Evolutionary conservation across 2,329 filamentous ascomycete species (phyloP).

Genomic region (Fusarium illudens): DNA sequence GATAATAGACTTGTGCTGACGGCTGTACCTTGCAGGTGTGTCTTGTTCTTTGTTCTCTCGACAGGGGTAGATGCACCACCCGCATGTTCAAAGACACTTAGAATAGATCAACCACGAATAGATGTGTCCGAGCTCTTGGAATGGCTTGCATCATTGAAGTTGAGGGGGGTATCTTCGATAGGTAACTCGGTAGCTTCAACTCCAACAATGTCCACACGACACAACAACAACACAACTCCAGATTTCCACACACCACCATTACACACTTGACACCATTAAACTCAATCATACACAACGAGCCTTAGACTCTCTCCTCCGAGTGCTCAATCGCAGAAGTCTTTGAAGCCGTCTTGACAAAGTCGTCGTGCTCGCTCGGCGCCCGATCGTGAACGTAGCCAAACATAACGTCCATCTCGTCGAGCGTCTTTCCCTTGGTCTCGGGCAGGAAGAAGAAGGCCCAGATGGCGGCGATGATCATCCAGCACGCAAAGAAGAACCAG

Average conservation of each 20-base stretch:
- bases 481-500: slow-evolving; percentile 65
- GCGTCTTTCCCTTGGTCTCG: slow-evolving; percentile 63
- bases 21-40: neutral
- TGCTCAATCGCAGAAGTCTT: slow-evolving; percentile 33
- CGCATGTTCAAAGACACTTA: neutral
- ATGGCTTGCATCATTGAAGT: neutral
- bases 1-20: neutral
- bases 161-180: neutral
- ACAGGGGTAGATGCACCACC: neutral
- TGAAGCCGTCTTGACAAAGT: slow-evolving; percentile 24
- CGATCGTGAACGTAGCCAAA: slow-evolving; percentile 42
- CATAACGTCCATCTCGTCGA: slow-evolving; percentile 60
- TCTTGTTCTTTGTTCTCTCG: slow-evolving; percentile 30
- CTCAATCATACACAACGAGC: neutral
- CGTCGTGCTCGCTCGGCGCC: slow-evolving; percentile 16
- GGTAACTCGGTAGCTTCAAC: neutral
- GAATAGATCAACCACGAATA: slow-evolving; percentile 5
- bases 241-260: neutral
- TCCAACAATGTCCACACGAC: neutral
- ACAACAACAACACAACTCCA: neutral
- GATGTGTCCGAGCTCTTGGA: neutral
- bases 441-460: slow-evolving; percentile 63
- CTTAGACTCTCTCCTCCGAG: slow-evolving; percentile 30
- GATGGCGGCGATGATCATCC: slow-evolving; percentile 57
- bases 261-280: neutral